Base-by-base conservation (phyloP, 2,329 filamentous ascomycete genomes). In the Pleoardoris graminearum region DNA sequence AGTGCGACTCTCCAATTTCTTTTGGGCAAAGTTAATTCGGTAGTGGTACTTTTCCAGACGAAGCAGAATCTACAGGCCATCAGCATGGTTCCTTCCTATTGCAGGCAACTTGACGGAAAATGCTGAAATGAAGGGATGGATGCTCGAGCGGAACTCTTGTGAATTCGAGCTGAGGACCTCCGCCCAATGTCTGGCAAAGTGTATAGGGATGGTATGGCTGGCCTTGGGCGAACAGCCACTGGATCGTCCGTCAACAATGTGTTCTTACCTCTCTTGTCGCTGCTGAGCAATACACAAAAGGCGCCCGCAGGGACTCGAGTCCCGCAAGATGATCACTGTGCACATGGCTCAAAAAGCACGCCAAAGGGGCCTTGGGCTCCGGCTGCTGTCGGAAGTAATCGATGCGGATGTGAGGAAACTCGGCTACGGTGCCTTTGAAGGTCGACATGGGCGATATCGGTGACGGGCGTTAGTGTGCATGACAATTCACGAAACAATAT, bases 311-410 rank as follows among this genome's bases (percentile, higher is more conserved):
- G 11, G 80, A 83, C 62, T 96, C 91, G 1, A 97, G 80, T 0
- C 93, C 92, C 30, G 82, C 81, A 1, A 97, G 81, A 73, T 97
- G 93, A 64, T 97, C 92, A 58, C 88, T 95, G 69, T 97, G 93
- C 2, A 95, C 85, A 81, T 97, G 93, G 72, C 89, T 95, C 22
- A 97, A 79, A 68, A 97, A 96, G 70, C 88, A 94, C 14, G 89
- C 91, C 50, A 94, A 74, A 0, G 91, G 89, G 3, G 88, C 81
- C 14, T 75, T 80, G 14, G 74, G 73, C 5, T 77, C 77, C 3
- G 78, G 75, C 41, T 80, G 78, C 14, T 75, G 76, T 21, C 89
- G 84, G 64, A 97, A 97, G 76, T 86, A 91, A 73, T 97, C 92
- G 59, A 97, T 86, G 63, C 86, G 79, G 54, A 96, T 91, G 35